These are phyloP conservation scores for Nicotiana benthamiana DNA, from an alignment of 257 asterid genomes.

Conservation along the genomic window DNA sequence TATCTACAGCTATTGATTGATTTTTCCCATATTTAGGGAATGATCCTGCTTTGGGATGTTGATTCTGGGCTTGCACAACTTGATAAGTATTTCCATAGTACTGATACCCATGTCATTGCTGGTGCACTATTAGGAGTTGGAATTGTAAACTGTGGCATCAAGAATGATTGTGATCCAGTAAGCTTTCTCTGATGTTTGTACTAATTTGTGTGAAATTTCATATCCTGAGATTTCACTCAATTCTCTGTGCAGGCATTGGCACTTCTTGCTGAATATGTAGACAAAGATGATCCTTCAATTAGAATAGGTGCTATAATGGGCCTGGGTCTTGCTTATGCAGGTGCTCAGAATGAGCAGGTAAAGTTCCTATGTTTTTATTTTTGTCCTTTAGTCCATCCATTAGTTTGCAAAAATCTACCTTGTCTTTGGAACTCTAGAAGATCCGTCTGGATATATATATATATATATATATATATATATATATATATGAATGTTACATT, in stretches of 20 bases:
- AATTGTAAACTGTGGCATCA: slow-evolving; percentile 67
- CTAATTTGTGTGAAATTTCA: neutral
- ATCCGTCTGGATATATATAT: neutral
- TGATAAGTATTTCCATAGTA: slow-evolving; percentile 83
- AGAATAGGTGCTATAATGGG: slow-evolving; percentile 99
- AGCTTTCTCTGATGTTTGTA: slow-evolving; percentile 16
- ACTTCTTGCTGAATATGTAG: slow-evolving; percentile 65
- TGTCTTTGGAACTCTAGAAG: neutral
- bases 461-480: too few relatives aligned
- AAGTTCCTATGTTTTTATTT: neutral
- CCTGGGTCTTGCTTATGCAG: slow-evolving; percentile 94
- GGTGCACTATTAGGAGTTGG: slow-evolving; percentile 93
- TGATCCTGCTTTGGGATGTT: slow-evolving; percentile 94
- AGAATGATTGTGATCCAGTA: slow-evolving; percentile 92
- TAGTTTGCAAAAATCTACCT: neutral
- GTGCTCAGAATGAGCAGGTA: slow-evolving; percentile 76
- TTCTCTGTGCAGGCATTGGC: slow-evolving; percentile 28
- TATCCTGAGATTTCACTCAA: neutral
- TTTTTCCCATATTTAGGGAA: slow-evolving; percentile 46
- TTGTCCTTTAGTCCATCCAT: neutral
- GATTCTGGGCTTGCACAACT: slow-evolving; percentile 93
- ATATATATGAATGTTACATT: slow-evolving; percentile 10
- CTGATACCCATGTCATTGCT: slow-evolving; percentile 60
- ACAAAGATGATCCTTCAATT: slow-evolving; percentile 62
- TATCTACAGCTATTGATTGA: slow-evolving; percentile 2